Evolutionary conservation across 805 yeast species (phyloP), one percentile per base, ranked within the genome.

Genomic region (Ogataea saltuana): DNA sequence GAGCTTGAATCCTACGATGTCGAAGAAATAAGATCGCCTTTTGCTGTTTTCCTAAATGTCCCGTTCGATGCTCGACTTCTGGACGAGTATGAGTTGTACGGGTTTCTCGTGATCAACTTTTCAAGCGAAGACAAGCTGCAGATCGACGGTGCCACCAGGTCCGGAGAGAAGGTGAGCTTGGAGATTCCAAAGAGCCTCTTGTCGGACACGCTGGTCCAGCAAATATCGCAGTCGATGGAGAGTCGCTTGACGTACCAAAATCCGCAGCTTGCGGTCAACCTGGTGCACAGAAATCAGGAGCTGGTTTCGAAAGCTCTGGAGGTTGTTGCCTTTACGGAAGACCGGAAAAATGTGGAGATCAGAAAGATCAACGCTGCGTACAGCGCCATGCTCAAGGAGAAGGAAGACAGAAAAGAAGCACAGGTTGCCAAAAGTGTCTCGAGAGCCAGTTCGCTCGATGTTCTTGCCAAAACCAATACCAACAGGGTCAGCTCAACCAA

Each of bases 31-130:
- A 79, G 78, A 51, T 78, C 91, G 0, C 81, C 82, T 2, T 71
- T 86, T 47, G 79, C 81, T 0, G 58, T 90, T 13, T 78, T 85
- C 48, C 68, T 90, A 49, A 89, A 88, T 56, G 69, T 74, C 50
- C 61, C 71, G 3, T 68, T 76, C 6, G 67, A 71, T 49, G 26
- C 55, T 29, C 42, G 62, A 3, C 32, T 70, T 27, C 52, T 84
- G 41, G 55, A 58, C 4, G 52, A 60, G 13, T 53, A 71, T 29
- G 38, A 50, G 15, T 37, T 53, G 7, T 60, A 51, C 40, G 61
- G 59, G 7, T 44, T 58, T 22, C 33, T 60, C 12, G 46, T 61
- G 1, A 35, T 61, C 15, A 61, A 58, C 38, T 49, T 56, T 37
- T 33, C 46, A 28, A 39, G 50, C 39, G 47, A 44, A 13, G 49